These are phyloP conservation scores for Mariannaea elegans DNA, from an alignment of 2,329 filamentous ascomycete species.

Conservation along the genomic window DNA sequence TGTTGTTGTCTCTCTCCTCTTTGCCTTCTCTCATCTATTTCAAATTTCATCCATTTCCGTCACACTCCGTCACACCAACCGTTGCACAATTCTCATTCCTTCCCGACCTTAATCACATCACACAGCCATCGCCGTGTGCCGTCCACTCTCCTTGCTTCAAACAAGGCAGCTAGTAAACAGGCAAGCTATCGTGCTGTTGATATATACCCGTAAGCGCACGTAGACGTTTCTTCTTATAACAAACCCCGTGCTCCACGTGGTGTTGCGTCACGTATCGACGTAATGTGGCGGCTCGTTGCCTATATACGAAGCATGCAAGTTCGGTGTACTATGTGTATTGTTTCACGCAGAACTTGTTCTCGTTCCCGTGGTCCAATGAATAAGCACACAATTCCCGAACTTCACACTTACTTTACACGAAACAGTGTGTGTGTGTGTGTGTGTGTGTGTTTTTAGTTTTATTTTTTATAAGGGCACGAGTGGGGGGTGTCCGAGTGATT, in stretches of 20 bases:
- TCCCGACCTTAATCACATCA: not conserved
- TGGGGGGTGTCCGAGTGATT: not conserved
- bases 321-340: not conserved
- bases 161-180: not conserved
- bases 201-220: too few relatives aligned
- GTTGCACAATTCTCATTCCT: not conserved
- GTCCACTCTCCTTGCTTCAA: not conserved
- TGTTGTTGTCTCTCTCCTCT: not conserved
- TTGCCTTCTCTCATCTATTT: not conserved
- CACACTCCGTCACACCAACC: not conserved
- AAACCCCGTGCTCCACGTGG: not conserved
- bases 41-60: not conserved
- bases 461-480: too few relatives aligned
- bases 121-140: not conserved
- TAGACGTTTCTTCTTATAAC: too few relatives aligned
- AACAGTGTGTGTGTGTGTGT: not conserved
- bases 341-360: not conserved
- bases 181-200: too few relatives aligned
- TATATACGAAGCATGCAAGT: not conserved
- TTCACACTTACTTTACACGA: not conserved
- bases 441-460: too few relatives aligned
- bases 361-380: not conserved
- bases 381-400: not conserved
- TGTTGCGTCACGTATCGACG: not conserved
- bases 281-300: not conserved